Conservation (phyloP, 1,139 yeast species). For the Martiniozyma asiatica region DNA sequence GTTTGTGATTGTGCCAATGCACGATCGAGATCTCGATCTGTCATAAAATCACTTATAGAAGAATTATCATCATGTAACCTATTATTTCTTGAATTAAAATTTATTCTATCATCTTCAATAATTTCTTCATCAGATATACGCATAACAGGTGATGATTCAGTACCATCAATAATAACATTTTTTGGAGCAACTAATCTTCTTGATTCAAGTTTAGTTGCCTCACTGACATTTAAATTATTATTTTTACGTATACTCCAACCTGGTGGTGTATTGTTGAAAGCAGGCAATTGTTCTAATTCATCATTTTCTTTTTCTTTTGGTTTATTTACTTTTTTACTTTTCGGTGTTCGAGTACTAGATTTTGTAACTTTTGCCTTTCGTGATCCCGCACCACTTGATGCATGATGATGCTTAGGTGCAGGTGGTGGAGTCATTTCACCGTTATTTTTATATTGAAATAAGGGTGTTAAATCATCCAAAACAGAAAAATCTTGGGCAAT, state of each 20-base stretch:
- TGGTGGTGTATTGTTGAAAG: too few relatives aligned
- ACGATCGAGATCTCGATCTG: slow-evolving; percentile 29
- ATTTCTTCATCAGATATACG: slow-evolving; percentile 5
- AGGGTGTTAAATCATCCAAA: slow-evolving; percentile 47
- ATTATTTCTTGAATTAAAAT: not conserved
- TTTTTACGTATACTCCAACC: too few relatives aligned
- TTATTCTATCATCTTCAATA: not conserved
- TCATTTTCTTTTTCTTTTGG: not conserved
- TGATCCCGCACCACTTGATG: slow-evolving; percentile 31
- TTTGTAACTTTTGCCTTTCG: slow-evolving; percentile 12
- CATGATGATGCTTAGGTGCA: slow-evolving; percentile 76
- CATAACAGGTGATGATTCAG: slow-evolving; percentile 7
- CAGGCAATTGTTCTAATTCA: too few relatives aligned
- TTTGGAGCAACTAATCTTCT: slow-evolving; percentile 17
- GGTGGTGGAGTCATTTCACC: slow-evolving; percentile 67
- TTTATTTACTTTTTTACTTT: not conserved
- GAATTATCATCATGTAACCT: slow-evolving; percentile 15
- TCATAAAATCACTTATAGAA: slow-evolving; percentile 26
- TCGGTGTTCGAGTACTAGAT: slow-evolving; percentile 3
- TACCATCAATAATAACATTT: slow-evolving; percentile 2
- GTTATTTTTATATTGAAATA: slow-evolving; percentile 54
- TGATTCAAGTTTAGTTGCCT: not conserved
- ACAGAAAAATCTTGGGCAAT: slow-evolving; percentile 66
- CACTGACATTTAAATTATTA: not conserved
- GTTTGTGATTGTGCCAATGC: slow-evolving; percentile 21